Conservation (phyloP, 371 early-diverging fungal species). For the Rhizomucor miehei region DNA sequence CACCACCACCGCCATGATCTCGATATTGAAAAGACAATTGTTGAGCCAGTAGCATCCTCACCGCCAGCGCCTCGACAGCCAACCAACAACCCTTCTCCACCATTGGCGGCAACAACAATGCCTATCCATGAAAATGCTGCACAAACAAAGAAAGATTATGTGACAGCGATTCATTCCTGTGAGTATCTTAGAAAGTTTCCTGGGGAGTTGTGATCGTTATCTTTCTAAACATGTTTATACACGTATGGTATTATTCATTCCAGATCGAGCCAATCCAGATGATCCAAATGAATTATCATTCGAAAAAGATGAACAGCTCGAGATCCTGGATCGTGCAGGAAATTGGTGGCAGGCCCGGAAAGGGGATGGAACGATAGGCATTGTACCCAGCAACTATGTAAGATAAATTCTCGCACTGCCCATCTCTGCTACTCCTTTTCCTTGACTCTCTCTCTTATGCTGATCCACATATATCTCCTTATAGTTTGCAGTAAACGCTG, state of each 20-base stretch:
- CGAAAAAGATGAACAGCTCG: slow-evolving; percentile 79
- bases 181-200: background rate
- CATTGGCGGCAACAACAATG: background rate
- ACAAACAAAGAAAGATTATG: background rate
- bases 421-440: background rate
- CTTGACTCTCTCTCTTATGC: background rate
- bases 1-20: background rate
- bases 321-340: slow-evolving; percentile 84
- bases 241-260: background rate
- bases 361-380: slow-evolving; percentile 79
- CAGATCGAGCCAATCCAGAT: slow-evolving; percentile 78
- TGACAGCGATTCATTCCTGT: background rate
- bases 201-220: background rate
- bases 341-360: slow-evolving; percentile 96
- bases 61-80: too few species aligned
- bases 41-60: too few species aligned
- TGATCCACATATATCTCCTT: too few species aligned
- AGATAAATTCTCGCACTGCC: slow-evolving; percentile 8
- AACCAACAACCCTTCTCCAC: background rate
- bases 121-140: background rate
- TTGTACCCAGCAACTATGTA: slow-evolving; percentile 90
- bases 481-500: too few species aligned
- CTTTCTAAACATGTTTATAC: background rate
- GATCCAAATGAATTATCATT: slow-evolving; percentile 92
- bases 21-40: too few species aligned